These are phyloP conservation scores for Helianthus annuus DNA, from an alignment of 129 eudicot genomes.

Conservation along the genomic window HanXRQr2.0-SUNRISE NC_035443.2:13223865-13224364, in stretches of 20 bases:
- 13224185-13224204: background rate
- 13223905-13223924: background rate
- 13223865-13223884: too few species aligned
- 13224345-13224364: slow-evolving; percentile 1
- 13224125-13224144: background rate
- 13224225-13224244: background rate
- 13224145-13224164: background rate
- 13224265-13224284: background rate
- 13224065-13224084: too few species aligned
- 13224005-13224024: too few species aligned
- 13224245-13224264: background rate
- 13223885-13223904: too few species aligned
- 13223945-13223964: too few species aligned
- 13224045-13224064: too few species aligned
- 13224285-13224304: slow-evolving; percentile 12
- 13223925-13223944: background rate
- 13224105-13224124: too few species aligned
- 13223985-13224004: too few species aligned
- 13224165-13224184: background rate
- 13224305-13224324: background rate
- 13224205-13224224: background rate
- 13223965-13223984: too few species aligned
- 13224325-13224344: slow-evolving; percentile 8
- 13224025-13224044: too few species aligned
- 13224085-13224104: too few species aligned